phyloP scores from a whole-genome alignment of 352 stramenopile species.

The Phytophthora sojae region DNA sequence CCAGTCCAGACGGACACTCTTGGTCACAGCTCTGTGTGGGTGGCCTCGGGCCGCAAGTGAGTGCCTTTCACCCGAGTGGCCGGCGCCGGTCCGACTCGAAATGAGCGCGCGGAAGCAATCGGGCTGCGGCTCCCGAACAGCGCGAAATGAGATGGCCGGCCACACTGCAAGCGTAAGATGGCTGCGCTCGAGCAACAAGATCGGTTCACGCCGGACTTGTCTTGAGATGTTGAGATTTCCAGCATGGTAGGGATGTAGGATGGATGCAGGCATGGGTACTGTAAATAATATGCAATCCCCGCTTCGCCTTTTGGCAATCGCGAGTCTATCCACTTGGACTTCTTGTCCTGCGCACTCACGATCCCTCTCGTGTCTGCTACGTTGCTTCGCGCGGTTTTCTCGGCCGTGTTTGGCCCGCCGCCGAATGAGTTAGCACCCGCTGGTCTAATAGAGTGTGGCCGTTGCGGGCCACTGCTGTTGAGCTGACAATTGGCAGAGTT shows the following conservation, averaged over 20 bases:
- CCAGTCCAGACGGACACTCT: conserved; percentile 27
- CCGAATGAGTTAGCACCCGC: not conserved
- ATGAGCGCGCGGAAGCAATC: not conserved
- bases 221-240: conserved; percentile 5
- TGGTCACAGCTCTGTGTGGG: not conserved
- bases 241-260: not conserved
- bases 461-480: too few relatives aligned
- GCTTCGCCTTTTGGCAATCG: conserved; percentile 15
- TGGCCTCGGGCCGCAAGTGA: not conserved
- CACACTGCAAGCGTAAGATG: conserved; percentile 5
- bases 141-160: not conserved
- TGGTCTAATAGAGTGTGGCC: not conserved
- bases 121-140: not conserved
- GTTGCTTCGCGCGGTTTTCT: not conserved
- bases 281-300: conserved; percentile 25
- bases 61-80: conserved; percentile 9
- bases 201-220: conserved; percentile 12
- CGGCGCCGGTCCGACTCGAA: conserved; percentile 6
- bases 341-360: not conserved
- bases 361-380: not conserved
- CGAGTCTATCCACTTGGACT: conserved; percentile 20
- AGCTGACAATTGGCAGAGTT: too few relatives aligned
- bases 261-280: not conserved
- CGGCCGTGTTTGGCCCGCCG: not conserved
- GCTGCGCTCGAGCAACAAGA: conserved; percentile 16